Evolutionary conservation across 768 basidiomycete genomes (phyloP), one percentile per base, ranked within the genome.

Genomic region (Calvatia gigantea): DNA sequence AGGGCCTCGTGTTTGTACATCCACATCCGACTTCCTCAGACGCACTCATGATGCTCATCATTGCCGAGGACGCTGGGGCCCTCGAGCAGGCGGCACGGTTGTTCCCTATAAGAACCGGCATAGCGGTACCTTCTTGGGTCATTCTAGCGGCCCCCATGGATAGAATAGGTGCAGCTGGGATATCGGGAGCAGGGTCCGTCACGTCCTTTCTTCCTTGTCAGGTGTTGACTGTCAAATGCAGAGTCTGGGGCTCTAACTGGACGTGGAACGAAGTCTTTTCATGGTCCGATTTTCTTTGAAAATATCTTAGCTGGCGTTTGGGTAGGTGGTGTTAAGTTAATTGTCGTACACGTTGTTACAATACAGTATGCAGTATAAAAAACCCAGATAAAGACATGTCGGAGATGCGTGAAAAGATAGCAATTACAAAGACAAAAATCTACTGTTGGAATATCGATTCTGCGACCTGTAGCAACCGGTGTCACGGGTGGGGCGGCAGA

Each of bases 31-130:
- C 38, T 15, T 52, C 54, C 19, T 21, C 56, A 54, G 58, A 23
- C n/a, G 61, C 69, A 19, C 59, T 32, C 47, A 58, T 54, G 56
- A 73, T 65, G 61, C 68, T 92, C 6, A 83, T 92, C 60, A 69
- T 94, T 23, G 70, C 85, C 12, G 83, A 81, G 14, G 79, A 80
- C 3, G 83, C 85, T 59, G 60, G 62, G 0, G 61, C 67, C 1
- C 72, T 92, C 3, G 94, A 95, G 67, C 75, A 84, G 51, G 83
- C 79, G 1, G 67, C 78, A 1, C 79, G 87, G 42, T 70, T 94
- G n/a, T 89, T 95, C 64, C 93, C 94, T 3, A 80, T 91, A 23
- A 82, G 94, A 17, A 96, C 93, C 2, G 91, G 91, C 3, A 75
- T 93, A 2, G 68, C 83, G 7, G 76, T 81, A 1, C 89, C 91